Evolutionary conservation across 345 rosid species (phyloP), one percentile per base, ranked within the genome.

Genomic region (Conringia planisiliqua): DNA sequence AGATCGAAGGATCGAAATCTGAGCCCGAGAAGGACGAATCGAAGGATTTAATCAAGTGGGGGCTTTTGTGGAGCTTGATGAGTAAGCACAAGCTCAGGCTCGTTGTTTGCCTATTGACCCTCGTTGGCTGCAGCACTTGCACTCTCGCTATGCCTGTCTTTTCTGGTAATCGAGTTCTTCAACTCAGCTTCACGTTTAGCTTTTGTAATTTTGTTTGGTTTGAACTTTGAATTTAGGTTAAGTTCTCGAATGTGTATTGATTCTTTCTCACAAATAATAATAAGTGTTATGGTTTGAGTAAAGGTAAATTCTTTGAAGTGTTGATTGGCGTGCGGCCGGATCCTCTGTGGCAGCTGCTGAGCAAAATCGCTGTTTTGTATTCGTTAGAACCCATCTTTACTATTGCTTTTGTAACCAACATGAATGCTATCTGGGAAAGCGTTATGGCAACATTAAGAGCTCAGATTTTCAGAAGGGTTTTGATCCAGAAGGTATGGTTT

Each of bases 101-200:
- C 13, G 73, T 71, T 22, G 32, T 86, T 62, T 82, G 88, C 32
- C 50, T 76, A 17, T 56, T 86, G 62, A 68, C 97, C 63, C 89
- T 94, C 20, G 14, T 85, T 70, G 96, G 91, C 10, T 79, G 96
- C 84, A 85, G 91, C 70, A 66, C 83, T 3, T 94, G 93, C 62
- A 94, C 97, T 64, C 96, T 94, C 69, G 89, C 97, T 14, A 86
- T 88, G 97, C 95, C 97, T 26, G 71, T 94, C 22, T 94, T 86
- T 66, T 94, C 98, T 22, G 98, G 98, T 89, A 57, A 71, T 54
- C 39, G 14, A 17, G 0, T 47, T 66, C 55, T 40, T 52, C 62
- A 9, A 2, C 55, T 58, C 7, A 40, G 6, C 56, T 17, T 40
- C 30, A 13, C 29, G 6, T 32, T 52, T 40, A 3, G 5, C 9